Evolutionary conservation across 495 filamentous ascomycete genomes (phyloP), one percentile per base, ranked within the genome.

Genomic region (Penicillium chermesinum): DNA sequence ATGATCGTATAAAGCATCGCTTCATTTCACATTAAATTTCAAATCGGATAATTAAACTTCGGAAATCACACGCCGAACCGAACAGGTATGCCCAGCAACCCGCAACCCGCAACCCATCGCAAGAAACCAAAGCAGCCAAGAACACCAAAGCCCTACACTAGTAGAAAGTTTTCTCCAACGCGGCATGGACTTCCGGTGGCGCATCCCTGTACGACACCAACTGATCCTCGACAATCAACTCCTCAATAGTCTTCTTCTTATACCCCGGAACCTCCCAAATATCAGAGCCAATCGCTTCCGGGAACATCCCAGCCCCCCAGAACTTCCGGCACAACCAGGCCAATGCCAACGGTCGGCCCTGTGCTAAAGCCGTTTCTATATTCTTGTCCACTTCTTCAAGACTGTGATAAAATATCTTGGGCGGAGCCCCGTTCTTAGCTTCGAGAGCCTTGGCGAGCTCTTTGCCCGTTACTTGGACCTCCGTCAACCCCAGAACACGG

Each of bases 281-380:
- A n/a, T 54, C 46, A 1, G 16, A 20, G 2, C 41, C 45, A 25
- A 58, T 20, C 38, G 49, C 38, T 19, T 38, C 34, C n/a, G 16
- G 14, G 34, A 34, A n/a, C 12, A 52, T 30, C 35, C 59, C 59
- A 13, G 47, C 35, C 30, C 47, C 55, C 59, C 55, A 59, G 1
- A 56, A 33, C 18, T 49, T 49, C 16, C 55, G 55, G 30, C 53
- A 54, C 19, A 54, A 56, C 12, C 16, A 43, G 12, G 50, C 30
- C 6, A 57, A 6, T 7, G 45, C 50, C 32, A 57, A 21, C 15
- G 41, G 27, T 7, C 22, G 27, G 1, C 38, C 42, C n/a, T n/a
- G 12, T 3, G 14, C 30, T 18, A 61, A 18, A 18, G 17, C 30
- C 4, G 41, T 25, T 15, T 53, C 39, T 13, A 54, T 49, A 21